Evolutionary conservation across 2,329 filamentous ascomycete species (phyloP), one percentile per base, ranked within the genome.

Genomic region (Arthrobotrys sphaeroides): DNA sequence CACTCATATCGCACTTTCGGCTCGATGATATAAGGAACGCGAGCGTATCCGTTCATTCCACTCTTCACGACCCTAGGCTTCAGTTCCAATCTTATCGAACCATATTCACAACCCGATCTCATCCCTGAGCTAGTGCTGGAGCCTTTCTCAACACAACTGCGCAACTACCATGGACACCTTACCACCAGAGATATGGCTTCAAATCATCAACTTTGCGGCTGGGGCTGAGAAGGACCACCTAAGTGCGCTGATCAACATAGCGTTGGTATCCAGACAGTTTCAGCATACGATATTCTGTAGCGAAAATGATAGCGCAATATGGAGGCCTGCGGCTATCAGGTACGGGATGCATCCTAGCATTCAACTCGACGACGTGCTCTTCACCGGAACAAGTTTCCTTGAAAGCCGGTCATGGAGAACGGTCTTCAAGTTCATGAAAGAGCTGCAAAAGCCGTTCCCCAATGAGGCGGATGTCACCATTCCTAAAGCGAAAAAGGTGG

Each of bases 251-350:
- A 74, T 79, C 53, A 79, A 77, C 24, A 60, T 79, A 22, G 73
- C 78, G 31, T 57, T 73, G 16, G 78, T 78, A 5, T 80, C 78
- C 57, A 72, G 62, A 18, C 31, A 61, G 47, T 77, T 80, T 20
- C 77, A 80, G 62, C 78, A 80, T 47, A 70, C 77, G 5, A 68
- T 80, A 20, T 80, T 80, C 36, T 79, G 79, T 73, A 51, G 62
- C 47, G 78, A 79, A 62, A 79, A 78, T 42, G 79, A 80, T 57
- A 74, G 75, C 33, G 49, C 78, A 10, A 64, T 78, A 24, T 80
- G 79, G 79, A 78, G 76, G 20, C 73, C 76, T 24, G 66, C 75
- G 3, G 79, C 79, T 13, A 59, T 79, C 7, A 73, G 73, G 18
- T 78, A 80, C 13, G 79, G 79, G 42, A 74, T 78, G 24, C 73